Percentiles rank a stretch among this genome's conserved stretches.
phyloP scores from a whole-genome alignment of 805 yeast species.

The Pichia nanzhaoensis region DNA sequence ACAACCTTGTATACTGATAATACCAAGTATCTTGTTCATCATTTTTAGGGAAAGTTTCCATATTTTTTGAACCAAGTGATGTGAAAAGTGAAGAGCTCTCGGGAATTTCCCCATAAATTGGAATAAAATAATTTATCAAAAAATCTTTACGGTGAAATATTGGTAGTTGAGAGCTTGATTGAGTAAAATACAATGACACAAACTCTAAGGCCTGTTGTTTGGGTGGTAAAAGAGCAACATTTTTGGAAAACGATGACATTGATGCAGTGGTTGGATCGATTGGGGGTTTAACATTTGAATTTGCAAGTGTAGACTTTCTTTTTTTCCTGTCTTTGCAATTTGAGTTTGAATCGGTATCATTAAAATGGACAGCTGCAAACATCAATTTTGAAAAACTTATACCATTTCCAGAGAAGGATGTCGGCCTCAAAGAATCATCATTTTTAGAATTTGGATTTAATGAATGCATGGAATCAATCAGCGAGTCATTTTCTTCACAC shows the following conservation, averaged over 20 bases:
- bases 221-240: constrained; percentile 55
- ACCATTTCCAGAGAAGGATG: constrained; percentile 45
- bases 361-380: constrained; percentile 68
- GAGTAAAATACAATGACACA: constrained; percentile 61
- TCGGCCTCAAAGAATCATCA: constrained; percentile 28
- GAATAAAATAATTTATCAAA: constrained; percentile 58
- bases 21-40: constrained; percentile 41
- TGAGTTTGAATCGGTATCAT: constrained; percentile 10
- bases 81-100: constrained; percentile 51
- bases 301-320: constrained; percentile 1
- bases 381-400: constrained; percentile 72
- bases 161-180: constrained; percentile 79
- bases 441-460: constrained; percentile 3
- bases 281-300: neutral
- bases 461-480: neutral
- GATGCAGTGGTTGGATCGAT: constrained; percentile 11
- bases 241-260: constrained; percentile 7
- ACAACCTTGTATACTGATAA: constrained; percentile 32
- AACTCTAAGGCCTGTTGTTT: constrained; percentile 64
- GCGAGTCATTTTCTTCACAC: neutral
- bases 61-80: constrained; percentile 42
- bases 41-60: constrained; percentile 23
- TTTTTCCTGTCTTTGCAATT: neutral
- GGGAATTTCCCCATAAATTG: constrained; percentile 69
- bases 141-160: constrained; percentile 77